Percentiles rank a stretch among this genome's conserved stretches.
Evolutionary conservation across 225 moss, liverwort and hornwort genomes (phyloP).

Genomic region (Polytrichum formosum): DNA sequence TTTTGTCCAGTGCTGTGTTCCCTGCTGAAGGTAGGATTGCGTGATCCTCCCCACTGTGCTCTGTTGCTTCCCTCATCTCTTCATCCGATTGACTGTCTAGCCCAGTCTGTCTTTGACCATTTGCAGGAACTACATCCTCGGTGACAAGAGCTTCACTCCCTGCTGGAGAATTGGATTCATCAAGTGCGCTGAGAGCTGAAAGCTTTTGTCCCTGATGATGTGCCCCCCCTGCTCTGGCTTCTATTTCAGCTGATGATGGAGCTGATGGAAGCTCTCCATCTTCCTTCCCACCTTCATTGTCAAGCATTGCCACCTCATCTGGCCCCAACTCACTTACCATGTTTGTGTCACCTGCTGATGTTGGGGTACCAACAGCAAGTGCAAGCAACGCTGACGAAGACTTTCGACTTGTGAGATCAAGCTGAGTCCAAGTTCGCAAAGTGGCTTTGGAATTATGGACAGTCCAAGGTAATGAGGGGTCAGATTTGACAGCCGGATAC

Average conservation of each 20-base stretch:
- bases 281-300: constrained; percentile 86
- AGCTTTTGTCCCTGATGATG: constrained; percentile 18
- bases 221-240: constrained; percentile 34
- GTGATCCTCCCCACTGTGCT: constrained; percentile 30
- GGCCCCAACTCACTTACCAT: not conserved
- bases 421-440: constrained; percentile 71
- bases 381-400: constrained; percentile 36
- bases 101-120: constrained; percentile 40
- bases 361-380: constrained; percentile 28
- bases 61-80: constrained; percentile 42
- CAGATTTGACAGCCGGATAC: constrained; percentile 60
- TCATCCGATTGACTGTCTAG: constrained; percentile 62
- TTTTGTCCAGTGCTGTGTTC: constrained; percentile 33
- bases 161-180: not conserved
- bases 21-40: constrained; percentile 19
- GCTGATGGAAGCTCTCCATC: constrained; percentile 90
- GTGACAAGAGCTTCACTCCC: constrained; percentile 1
- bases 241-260: constrained; percentile 30
- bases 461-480: constrained; percentile 63
- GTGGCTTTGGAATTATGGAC: constrained; percentile 52
- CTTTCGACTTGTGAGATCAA: constrained; percentile 55
- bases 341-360: constrained; percentile 19
- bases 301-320: constrained; percentile 31
- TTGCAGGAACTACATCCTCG: constrained; percentile 19
- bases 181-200: not conserved